Evolutionary conservation across 2,329 filamentous ascomycete genomes (phyloP).

Genomic region (Aspergillus ruber): DNA sequence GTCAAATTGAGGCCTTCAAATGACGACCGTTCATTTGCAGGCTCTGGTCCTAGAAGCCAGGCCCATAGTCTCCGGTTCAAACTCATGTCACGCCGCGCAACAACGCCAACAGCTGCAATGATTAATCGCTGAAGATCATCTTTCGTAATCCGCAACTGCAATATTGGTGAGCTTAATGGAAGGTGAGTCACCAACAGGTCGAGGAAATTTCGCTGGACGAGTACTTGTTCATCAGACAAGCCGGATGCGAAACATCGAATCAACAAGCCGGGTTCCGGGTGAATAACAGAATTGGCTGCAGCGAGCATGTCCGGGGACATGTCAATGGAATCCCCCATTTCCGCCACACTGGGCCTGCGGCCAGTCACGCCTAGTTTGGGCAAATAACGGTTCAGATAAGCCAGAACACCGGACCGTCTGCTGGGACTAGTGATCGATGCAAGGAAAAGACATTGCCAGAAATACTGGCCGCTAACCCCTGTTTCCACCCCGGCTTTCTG

Average conservation of each 20-base stretch:
- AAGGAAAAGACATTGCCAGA: conserved; percentile 97
- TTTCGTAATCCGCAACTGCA: conserved; percentile 67
- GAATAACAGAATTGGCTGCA: conserved; percentile 43
- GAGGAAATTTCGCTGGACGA: conserved; percentile 90
- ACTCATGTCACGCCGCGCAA: conserved; percentile 90
- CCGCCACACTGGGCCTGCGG: conserved; percentile 22
- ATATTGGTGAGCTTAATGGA: conserved; percentile 72
- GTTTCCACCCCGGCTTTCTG: conserved; percentile 44
- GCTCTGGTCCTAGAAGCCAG: conserved; percentile 83
- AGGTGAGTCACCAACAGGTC: conserved; percentile 87
- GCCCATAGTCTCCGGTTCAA: conserved; percentile 91
- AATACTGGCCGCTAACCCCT: conserved; percentile 70
- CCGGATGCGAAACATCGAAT: conserved; percentile 89
- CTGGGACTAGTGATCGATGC: conserved; percentile 85
- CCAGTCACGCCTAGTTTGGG: conserved; percentile 58
- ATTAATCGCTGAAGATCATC: conserved; percentile 77
- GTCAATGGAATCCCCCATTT: conserved; percentile 20
- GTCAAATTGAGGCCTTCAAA: conserved; percentile 22
- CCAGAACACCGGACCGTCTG: conserved; percentile 76
- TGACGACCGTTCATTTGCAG: conserved; percentile 30
- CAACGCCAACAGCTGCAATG: conserved; percentile 76
- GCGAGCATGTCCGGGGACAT: conserved; percentile 24
- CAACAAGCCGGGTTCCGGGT: conserved; percentile 84
- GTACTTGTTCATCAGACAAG: conserved; percentile 74
- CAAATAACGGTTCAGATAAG: conserved; percentile 73